phyloP scores from a whole-genome alignment of 768 basidiomycete species.

The Boletus tomentosulus region DNA sequence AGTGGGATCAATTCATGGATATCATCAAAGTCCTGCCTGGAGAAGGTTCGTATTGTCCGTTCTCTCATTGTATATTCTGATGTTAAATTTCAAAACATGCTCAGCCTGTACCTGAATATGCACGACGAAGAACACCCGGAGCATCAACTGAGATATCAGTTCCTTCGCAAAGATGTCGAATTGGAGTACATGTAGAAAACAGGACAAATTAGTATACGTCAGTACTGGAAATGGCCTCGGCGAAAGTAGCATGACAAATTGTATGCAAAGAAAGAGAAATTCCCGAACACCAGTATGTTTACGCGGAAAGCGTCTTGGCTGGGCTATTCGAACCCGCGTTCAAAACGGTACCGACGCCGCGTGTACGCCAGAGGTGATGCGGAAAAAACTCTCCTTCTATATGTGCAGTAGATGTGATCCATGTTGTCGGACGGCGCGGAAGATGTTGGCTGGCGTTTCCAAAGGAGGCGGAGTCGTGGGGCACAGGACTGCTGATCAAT shows the following conservation, averaged over 20 bases:
- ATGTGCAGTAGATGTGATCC: too few relatives aligned
- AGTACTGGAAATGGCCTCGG: background rate
- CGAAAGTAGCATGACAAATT: too few relatives aligned
- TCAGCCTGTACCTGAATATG: background rate
- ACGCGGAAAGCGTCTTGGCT: too few relatives aligned
- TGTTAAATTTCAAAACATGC: background rate
- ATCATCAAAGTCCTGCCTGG: slow-evolving; percentile 29
- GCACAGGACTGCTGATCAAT: slow-evolving; percentile 37
- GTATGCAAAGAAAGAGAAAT: too few relatives aligned
- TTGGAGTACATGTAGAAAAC: background rate
- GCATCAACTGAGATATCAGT: background rate
- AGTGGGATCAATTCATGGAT: slow-evolving; percentile 42
- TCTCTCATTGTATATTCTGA: background rate
- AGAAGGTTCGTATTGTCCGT: slow-evolving; percentile 6
- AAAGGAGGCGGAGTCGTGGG: too few relatives aligned
- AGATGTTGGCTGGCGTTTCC: too few relatives aligned
- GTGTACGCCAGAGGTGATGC: too few relatives aligned
- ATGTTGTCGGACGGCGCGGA: too few relatives aligned
- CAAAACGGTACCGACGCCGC: too few relatives aligned
- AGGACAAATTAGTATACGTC: background rate
- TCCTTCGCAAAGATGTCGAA: background rate
- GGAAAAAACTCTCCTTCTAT: too few relatives aligned
- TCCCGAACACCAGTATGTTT: too few relatives aligned
- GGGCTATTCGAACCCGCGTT: too few relatives aligned
- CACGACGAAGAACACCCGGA: background rate